Evolutionary conservation across 306 rosid species (phyloP).

Genomic region (Boehmeria nivea): DNA sequence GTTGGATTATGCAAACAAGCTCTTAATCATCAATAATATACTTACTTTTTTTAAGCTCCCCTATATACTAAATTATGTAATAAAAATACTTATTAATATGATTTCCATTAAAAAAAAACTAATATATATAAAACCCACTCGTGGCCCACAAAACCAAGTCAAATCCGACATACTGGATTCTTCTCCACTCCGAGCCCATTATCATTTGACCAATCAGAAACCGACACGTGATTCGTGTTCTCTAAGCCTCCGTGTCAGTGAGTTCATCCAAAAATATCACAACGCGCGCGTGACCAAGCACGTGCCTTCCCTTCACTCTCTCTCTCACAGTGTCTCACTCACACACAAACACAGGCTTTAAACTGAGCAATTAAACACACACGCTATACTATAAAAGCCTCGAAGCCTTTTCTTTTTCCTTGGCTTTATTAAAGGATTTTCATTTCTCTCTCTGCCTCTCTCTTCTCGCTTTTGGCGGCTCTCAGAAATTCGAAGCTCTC

Average conservation of each 20-base stretch:
- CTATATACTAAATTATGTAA: too few relatives aligned
- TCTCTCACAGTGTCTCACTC: not conserved
- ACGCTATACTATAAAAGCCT: constrained; percentile 17
- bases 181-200: not conserved
- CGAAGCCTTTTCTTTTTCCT: not conserved
- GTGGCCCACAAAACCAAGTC: constrained; percentile 1
- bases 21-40: too few relatives aligned
- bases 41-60: too few relatives aligned
- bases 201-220: not conserved
- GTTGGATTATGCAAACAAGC: too few relatives aligned
- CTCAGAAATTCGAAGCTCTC: constrained; percentile 22
- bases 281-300: constrained; percentile 1
- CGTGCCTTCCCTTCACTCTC: not conserved
- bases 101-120: not conserved
- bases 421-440: not conserved
- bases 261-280: not conserved
- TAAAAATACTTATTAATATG: too few relatives aligned
- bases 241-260: not conserved
- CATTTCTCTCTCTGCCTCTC: constrained; percentile 5
- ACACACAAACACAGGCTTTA: not conserved
- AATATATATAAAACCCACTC: not conserved
- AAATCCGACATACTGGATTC: not conserved
- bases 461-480: constrained; percentile 59
- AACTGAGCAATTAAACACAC: too few relatives aligned
- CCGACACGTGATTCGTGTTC: not conserved